Conservation (phyloP, 495 filamentous ascomycete species). For the Penicillium desertorum region DNA sequence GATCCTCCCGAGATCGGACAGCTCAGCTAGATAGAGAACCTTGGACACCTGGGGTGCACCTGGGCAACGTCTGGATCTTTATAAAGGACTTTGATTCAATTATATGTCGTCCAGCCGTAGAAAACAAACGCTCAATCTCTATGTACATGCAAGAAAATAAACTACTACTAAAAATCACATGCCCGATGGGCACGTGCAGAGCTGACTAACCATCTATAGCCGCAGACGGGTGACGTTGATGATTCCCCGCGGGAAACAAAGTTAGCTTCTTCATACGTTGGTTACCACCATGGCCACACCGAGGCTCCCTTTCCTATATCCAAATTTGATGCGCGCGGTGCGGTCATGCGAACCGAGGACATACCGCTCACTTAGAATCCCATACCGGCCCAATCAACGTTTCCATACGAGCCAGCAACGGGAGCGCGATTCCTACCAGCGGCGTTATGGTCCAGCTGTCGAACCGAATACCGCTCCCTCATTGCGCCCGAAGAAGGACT, state of each 20-base stretch:
- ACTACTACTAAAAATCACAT: neutral
- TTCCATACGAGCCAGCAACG: constrained; percentile 45
- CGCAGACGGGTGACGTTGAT: constrained; percentile 2
- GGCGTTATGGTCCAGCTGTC: constrained; percentile 53
- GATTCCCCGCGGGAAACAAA: constrained; percentile 6
- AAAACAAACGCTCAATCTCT: neutral
- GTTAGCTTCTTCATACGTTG: constrained; percentile 2
- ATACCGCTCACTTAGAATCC: constrained; percentile 30
- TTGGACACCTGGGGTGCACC: too few relatives aligned
- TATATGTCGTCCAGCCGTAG: neutral
- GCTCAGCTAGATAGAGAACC: too few relatives aligned
- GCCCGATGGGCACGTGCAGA: neutral
- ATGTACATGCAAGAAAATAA: neutral
- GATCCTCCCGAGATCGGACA: too few relatives aligned
- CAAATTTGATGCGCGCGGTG: constrained; percentile 57
- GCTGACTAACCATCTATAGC: neutral
- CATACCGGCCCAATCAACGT: constrained; percentile 19
- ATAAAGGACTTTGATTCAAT: too few relatives aligned
- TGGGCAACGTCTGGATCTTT: too few relatives aligned
- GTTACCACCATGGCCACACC: constrained; percentile 59
- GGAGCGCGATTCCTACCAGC: constrained; percentile 45
- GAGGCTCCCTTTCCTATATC: constrained; percentile 73
- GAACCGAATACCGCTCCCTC: constrained; percentile 47
- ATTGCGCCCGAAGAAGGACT: constrained; percentile 26
- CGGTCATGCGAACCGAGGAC: constrained; percentile 40